These are phyloP conservation scores for Boletus sp. DNA, from an alignment of 1,284 basidiomycete species.

Conservation along the genomic window DNA sequence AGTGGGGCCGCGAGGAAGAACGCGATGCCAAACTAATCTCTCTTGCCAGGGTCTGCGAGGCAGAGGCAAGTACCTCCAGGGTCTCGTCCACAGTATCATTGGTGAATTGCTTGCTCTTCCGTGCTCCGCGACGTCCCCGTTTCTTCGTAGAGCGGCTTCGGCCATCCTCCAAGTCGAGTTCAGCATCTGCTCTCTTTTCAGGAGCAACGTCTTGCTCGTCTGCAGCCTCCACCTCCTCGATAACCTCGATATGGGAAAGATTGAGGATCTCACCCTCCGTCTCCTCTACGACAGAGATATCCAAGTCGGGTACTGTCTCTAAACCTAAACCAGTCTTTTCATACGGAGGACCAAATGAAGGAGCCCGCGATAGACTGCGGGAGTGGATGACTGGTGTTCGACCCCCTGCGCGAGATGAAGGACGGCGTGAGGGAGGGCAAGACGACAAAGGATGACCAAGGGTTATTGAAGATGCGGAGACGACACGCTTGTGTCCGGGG, in stretches of 20 bases:
- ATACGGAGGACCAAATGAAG: conserved; percentile 54
- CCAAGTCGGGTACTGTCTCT: conserved; percentile 29
- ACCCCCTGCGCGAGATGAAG: conserved; percentile 55
- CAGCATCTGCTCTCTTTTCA: conserved; percentile 21
- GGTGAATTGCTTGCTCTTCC: conserved; percentile 52
- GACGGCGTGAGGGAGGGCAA: conserved; percentile 64
- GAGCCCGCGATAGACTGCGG: conserved; percentile 54
- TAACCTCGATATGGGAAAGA: conserved; percentile 23
- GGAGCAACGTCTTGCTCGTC: conserved; percentile 38
- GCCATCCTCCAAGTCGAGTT: conserved; percentile 38
- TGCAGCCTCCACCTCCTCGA: conserved; percentile 34
- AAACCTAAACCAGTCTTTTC: conserved; percentile 35
- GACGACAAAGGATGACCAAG: conserved; percentile 61
- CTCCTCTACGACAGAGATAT: conserved; percentile 23
- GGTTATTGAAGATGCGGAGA: conserved; percentile 53
- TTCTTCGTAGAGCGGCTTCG: conserved; percentile 59
- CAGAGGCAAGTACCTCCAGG: conserved; percentile 69
- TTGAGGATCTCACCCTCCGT: conserved; percentile 13
- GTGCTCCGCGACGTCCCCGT: conserved; percentile 73
- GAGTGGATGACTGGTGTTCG: conserved; percentile 49
- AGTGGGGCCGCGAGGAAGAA: conserved; percentile 18
- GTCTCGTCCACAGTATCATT: conserved; percentile 43
- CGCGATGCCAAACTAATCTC: conserved; percentile 66
- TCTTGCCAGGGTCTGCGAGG: conserved; percentile 77
- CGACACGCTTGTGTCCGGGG: conserved; percentile 44